Evolutionary conservation across 2,329 filamentous ascomycete genomes (phyloP).

Genomic region (Claviceps sorghi): DNA sequence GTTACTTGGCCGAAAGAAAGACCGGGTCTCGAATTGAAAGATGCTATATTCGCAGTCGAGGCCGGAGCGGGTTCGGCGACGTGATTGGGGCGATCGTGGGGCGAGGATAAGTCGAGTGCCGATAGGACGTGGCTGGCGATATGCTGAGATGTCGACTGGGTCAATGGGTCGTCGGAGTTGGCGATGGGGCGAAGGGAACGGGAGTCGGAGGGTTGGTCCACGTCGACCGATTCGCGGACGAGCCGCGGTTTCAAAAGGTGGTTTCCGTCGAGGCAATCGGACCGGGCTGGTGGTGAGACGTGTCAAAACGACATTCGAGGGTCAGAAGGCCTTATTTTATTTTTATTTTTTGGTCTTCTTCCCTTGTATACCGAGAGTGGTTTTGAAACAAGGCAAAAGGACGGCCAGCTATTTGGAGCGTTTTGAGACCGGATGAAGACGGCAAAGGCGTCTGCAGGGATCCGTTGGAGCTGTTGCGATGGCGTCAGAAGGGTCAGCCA

Average conservation of each 20-base stretch:
- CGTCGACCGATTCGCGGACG: conserved; percentile 26
- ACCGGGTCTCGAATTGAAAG: conserved; percentile 17
- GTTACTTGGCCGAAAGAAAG: conserved; percentile 14
- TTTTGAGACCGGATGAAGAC: neutral
- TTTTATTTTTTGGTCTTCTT: too few species aligned
- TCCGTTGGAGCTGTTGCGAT: neutral
- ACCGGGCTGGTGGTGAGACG: neutral
- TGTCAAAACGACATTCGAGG: conserved; percentile 7
- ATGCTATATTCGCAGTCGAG: conserved; percentile 26
- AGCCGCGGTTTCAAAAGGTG: conserved; percentile 19
- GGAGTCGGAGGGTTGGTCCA: conserved; percentile 24
- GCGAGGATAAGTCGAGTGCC: conserved; percentile 19
- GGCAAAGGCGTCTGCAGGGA: neutral
- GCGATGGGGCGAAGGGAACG: conserved; percentile 17
- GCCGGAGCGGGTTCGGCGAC: conserved; percentile 15
- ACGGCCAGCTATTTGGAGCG: neutral
- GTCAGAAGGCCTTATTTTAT: neutral
- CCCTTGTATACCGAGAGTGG: neutral
- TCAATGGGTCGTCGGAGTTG: conserved; percentile 50
- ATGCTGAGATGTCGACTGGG: conserved; percentile 36
- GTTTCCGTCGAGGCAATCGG: conserved; percentile 2
- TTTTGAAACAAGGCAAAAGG: neutral
- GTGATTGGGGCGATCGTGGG: conserved; percentile 11
- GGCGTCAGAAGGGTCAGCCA: neutral
- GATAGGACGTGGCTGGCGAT: conserved; percentile 32